Base-by-base conservation (phyloP, 192 early-diverging fungal genomes). In the Coemansia sp. region DNA sequence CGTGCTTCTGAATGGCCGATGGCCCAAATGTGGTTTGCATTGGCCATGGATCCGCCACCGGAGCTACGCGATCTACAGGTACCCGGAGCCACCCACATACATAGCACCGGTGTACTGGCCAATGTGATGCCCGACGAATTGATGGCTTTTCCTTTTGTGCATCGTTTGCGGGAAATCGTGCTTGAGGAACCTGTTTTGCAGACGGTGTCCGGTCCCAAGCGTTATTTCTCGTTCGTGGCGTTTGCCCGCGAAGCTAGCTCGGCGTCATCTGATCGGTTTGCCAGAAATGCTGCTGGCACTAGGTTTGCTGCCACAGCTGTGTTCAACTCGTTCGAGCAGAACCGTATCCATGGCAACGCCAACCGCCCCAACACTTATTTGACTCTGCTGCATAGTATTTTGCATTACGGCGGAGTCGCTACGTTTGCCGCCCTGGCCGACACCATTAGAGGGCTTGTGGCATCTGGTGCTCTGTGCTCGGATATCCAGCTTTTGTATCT, bases 401-500 rank as follows among this genome's bases (percentile, higher is more conserved):
- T 88, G 28, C 90, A 92, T 60, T 92, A 92, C 63, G 89, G 89
- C 28, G 89, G 88, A 22, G 75, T 85, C 17, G 91, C 88, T 60
- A 83, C 85, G 3, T 84, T 91, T 40, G 59, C 67, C 29, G 60
- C 84, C 5, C 71, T 89, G 25, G 64, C 40, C 16, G 72, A 68
- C 18, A 78, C 75, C 10, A 77, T 82, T 56, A 75, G 67, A 18
- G 52, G 42, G 45, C 64, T 82, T 56, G 74, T 57, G 2, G 69
- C 74, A 7, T 68, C 72, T 36, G 80, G 74, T 51, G 72, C 69
- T 63, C 71, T 88, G 42, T 73, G 76, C 50, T 88, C 90, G 1
- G 91, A 93, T 68, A 82, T 86, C 2, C 91, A 93, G 57, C 61
- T 91, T 11, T 77, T 91, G 28, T 93, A 90, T 56, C 67, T 91